Base-by-base conservation (phyloP, 495 filamentous ascomycete genomes). In the Mytilinidion resinicola region DNA sequence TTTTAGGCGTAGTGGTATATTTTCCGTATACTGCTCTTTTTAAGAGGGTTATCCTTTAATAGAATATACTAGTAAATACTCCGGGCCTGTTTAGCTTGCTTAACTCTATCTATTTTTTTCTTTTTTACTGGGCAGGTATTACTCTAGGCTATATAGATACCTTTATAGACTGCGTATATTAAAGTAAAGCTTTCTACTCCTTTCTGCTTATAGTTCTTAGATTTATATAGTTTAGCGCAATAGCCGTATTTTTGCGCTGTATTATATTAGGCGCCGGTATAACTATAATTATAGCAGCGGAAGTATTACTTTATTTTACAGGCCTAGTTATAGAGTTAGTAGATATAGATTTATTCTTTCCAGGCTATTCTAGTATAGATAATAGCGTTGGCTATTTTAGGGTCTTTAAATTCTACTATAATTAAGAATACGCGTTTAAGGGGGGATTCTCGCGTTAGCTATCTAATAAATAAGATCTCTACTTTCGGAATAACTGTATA, bases 321-420 rank as follows among this genome's bases (percentile, higher is more conserved):
- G 38, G 49, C 43, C 9, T 52, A 43, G 42, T 64, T 44, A 37
- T 55, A 64, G 57, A 55, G 57, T 36, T 64, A 12, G 61, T 37
- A 60, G 19, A 20, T 11, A n/a, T 55, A 25, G 20, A 51, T 50
- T 19, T 60, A 51, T 19, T 51, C 43, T 53, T 56, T 25, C 63
- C 56, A 39, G 15, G 15, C 43, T 19, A 46, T 46, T 46, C 43
- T 19, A 9, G 43, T 19, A 17, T 46, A 46, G 43, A 46, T 46
- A 46, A 46, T 46, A 46, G 43, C 43, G 43, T 46, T 46, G 43
- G 43, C 62, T 36, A 54, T 57, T 49, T 65, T 59, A 9, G 60
- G 62, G 60, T 56, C 48, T 51, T 37, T 62, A 38, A 65, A 65
- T 48, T 65, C 62, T 36, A 65, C 50, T 19, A 65, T 42, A 39